Conservation (phyloP, 192 early-diverging fungal genomes). For the Backusella circina region DNA sequence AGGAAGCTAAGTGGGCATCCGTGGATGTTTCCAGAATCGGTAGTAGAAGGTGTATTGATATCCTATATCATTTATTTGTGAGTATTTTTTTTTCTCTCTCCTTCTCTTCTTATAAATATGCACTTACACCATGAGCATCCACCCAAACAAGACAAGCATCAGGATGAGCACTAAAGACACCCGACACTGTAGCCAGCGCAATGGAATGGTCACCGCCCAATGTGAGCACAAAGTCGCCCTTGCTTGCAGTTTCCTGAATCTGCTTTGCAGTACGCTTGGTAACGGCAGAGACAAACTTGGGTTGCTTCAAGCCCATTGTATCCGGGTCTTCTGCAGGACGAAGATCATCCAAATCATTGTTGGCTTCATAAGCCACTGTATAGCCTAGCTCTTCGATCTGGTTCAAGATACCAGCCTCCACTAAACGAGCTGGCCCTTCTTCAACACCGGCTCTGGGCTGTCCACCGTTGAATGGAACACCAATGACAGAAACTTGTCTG, state of each 20-base stretch:
- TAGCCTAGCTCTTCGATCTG: conserved; percentile 80
- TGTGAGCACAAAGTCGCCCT: conserved; percentile 82
- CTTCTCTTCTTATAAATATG: too few relatives aligned
- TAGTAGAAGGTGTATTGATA: conserved; percentile 90
- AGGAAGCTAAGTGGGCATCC: conserved; percentile 94
- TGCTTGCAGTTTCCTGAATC: conserved; percentile 58
- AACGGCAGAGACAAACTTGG: conserved; percentile 77
- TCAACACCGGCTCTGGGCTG: conserved; percentile 78
- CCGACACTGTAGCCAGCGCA: conserved; percentile 86
- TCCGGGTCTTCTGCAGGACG: conserved; percentile 68
- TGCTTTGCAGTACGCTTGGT: conserved; percentile 61
- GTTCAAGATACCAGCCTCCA: conserved; percentile 81
- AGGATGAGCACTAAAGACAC: conserved; percentile 68
- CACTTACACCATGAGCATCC: conserved; percentile 85
- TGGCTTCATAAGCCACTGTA: conserved; percentile 69
- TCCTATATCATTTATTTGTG: conserved; percentile 44
- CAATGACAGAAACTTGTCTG: neutral
- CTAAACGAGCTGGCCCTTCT: conserved; percentile 75
- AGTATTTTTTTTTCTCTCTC: neutral
- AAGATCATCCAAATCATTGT: conserved; percentile 67
- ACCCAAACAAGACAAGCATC: conserved; percentile 92
- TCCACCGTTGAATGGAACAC: conserved; percentile 29
- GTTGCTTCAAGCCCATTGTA: conserved; percentile 80
- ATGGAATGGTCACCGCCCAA: conserved; percentile 96
- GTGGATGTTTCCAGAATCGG: conserved; percentile 89